These are phyloP conservation scores for Drosera spatulata DNA, from an alignment of 179 eudicot genomes.

Conservation along the genomic window DNA sequence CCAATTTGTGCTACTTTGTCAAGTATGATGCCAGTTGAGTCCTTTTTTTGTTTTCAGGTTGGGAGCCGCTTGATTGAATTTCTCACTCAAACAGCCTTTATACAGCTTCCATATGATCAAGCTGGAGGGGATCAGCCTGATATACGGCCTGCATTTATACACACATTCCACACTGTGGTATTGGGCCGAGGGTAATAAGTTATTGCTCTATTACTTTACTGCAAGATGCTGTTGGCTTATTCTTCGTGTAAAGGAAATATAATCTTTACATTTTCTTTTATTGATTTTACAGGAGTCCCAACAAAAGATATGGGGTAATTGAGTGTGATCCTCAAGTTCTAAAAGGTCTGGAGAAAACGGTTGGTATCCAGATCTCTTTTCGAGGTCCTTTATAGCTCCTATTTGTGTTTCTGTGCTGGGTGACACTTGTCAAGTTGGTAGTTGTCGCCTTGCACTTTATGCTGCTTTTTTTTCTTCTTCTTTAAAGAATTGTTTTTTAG, in stretches of 20 bases:
- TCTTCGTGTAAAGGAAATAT: neutral
- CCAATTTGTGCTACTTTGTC: no score
- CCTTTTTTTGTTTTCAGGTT: conserved; percentile 34
- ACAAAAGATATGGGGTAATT: conserved; percentile 80
- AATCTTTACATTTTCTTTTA: conserved; percentile 1
- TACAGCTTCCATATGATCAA: conserved; percentile 74
- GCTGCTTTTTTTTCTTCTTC: conserved; percentile 2
- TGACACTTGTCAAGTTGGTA: neutral
- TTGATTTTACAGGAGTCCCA: conserved; percentile 30
- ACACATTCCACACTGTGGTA: conserved; percentile 34
- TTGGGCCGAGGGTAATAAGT: conserved; percentile 28
- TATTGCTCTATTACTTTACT: neutral
- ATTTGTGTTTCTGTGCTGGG: neutral
- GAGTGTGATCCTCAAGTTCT: conserved; percentile 78
- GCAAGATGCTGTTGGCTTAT: neutral
- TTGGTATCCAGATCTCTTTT: conserved; percentile 20
- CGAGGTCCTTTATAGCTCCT: neutral
- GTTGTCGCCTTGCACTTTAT: conserved; percentile 1
- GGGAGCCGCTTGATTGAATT: conserved; percentile 77
- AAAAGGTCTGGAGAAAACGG: conserved; percentile 82
- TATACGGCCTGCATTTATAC: conserved; percentile 89
- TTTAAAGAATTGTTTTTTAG: neutral
- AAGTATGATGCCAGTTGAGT: no score
- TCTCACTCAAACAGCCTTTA: conserved; percentile 68
- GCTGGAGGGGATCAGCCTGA: conserved; percentile 57